Percentiles rank a stretch among this genome's conserved stretches.
Conservation (phyloP, 495 filamentous ascomycete species). For the Stereocaulon alpinum region DNA sequence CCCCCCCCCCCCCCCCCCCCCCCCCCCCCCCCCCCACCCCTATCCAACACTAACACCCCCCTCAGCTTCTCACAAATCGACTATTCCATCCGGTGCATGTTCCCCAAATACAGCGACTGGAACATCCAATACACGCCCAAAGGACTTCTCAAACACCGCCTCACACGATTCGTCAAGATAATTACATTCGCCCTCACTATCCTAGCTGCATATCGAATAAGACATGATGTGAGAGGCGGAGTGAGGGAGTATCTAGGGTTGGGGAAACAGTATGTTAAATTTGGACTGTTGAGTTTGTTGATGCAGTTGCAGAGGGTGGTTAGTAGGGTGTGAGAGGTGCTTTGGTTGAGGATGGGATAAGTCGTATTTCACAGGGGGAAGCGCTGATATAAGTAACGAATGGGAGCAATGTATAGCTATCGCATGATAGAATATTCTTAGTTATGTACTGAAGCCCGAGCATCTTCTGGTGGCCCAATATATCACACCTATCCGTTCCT, state of each 20-base stretch:
- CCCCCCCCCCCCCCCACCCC: no score
- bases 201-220: slow-evolving; percentile 9
- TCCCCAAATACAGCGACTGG: slow-evolving; percentile 49
- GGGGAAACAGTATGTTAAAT: neutral
- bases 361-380: no score
- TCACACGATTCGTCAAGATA: slow-evolving; percentile 16
- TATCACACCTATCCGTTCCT: no score
- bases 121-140: slow-evolving; percentile 40
- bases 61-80: slow-evolving; percentile 41
- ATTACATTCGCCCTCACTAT: slow-evolving; percentile 22
- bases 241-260: neutral
- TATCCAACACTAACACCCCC: neutral
- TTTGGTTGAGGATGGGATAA: no score
- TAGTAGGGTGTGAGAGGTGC: neutral
- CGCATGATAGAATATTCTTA: no score
- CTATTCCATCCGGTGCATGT: slow-evolving; percentile 40
- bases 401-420: no score
- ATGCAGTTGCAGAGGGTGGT: neutral
- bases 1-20: neutral
- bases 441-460: no score
- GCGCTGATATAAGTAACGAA: no score
- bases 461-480: no score
- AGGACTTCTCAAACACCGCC: slow-evolving; percentile 28
- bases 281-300: neutral
- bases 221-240: slow-evolving; percentile 6